phyloP scores from a whole-genome alignment of 2,329 filamentous ascomycete species.

The Salinomyces thailandicus region DNA sequence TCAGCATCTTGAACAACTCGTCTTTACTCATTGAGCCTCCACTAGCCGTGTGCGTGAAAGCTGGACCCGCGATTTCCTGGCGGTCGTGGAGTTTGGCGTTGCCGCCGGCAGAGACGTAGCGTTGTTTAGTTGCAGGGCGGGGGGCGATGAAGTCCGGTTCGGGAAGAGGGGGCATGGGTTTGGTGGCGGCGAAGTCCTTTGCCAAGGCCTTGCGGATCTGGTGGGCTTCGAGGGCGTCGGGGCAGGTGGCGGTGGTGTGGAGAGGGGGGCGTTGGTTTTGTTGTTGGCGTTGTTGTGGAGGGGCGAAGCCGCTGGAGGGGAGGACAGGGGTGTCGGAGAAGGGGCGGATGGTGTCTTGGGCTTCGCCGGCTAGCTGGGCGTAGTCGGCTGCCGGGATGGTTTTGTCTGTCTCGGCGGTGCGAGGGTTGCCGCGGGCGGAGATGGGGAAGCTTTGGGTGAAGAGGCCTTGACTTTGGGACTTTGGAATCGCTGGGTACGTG shows the following conservation, averaged over 20 bases:
- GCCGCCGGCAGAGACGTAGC: constrained; percentile 22
- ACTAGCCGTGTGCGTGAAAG: not conserved
- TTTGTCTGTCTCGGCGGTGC: constrained; percentile 4
- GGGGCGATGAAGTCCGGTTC: constrained; percentile 15
- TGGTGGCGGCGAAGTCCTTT: constrained; percentile 3
- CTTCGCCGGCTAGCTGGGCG: constrained; percentile 4
- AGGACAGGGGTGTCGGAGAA: constrained; percentile 4
- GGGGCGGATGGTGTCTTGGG: constrained; percentile 4
- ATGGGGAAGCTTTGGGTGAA: constrained; percentile 9
- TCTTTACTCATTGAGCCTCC: constrained; percentile 8
- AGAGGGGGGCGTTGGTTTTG: not conserved
- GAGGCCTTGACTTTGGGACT: constrained; percentile 6
- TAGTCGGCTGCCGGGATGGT: constrained; percentile 3
- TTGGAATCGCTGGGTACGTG: constrained; percentile 4
- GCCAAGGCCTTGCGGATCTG: constrained; percentile 1
- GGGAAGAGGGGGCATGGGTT: constrained; percentile 3
- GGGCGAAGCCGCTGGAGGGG: not conserved
- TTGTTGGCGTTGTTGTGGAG: not conserved
- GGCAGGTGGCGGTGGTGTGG: constrained; percentile 2
- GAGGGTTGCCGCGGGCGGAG: constrained; percentile 4
- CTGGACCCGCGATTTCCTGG: constrained; percentile 12
- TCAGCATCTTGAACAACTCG: constrained; percentile 6
- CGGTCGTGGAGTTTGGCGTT: constrained; percentile 15
- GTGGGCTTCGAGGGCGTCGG: not conserved
- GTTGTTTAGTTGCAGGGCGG: constrained; percentile 13